A percentile compares a stretch with the other conserved stretches of the same genome.
Conservation (phyloP, 148 eudicot genomes). For the Rhododendron griersonianum region DNA sequence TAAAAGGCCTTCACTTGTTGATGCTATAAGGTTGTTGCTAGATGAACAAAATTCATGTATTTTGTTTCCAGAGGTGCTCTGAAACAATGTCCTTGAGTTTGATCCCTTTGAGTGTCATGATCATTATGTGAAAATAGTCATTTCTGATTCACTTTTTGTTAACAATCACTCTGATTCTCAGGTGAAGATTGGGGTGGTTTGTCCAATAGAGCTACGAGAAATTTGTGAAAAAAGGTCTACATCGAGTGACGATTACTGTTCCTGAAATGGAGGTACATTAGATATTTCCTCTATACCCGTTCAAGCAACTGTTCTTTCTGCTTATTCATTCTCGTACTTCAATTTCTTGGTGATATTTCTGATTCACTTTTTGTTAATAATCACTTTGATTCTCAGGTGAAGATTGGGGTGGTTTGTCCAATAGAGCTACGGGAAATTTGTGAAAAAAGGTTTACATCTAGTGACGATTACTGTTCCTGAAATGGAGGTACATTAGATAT, state of each 20-base stretch:
- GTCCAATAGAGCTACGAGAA: conserved; percentile 54
- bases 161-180: background rate
- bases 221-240: conserved; percentile 86
- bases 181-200: conserved; percentile 16
- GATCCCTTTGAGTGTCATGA: background rate
- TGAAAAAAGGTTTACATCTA: conserved; percentile 81
- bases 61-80: background rate
- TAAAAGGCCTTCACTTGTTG: too few species aligned
- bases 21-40: too few species aligned
- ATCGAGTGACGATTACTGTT: conserved; percentile 73
- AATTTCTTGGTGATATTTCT: background rate
- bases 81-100: background rate
- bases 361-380: conserved; percentile 1
- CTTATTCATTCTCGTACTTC: background rate
- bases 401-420: conserved; percentile 28
- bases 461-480: conserved; percentile 89
- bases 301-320: too few species aligned
- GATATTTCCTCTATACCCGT: too few species aligned
- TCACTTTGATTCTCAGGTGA: background rate
- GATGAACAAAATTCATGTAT: background rate
- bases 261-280: conserved; percentile 85
- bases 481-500: conserved; percentile 56
- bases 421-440: conserved; percentile 63
- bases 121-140: background rate
- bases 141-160: background rate